Percentiles rank a stretch among this genome's conserved stretches.
Conservation (phyloP, 169 alveolate species). For the Plasmodium cynomolgi region DNA sequence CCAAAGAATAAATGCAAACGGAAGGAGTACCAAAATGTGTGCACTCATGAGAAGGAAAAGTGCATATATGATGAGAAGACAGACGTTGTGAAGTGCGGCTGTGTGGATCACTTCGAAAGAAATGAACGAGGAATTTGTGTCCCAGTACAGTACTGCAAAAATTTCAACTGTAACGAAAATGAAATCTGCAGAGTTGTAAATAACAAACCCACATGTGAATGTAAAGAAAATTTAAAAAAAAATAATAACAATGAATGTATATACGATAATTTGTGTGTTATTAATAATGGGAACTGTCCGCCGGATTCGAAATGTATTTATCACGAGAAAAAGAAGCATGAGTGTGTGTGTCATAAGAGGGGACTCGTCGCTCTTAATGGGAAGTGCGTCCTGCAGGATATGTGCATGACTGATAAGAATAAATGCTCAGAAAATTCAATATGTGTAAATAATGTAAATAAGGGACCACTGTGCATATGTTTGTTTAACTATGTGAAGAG, state of each 20-base stretch:
- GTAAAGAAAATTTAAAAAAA: conserved; percentile 32
- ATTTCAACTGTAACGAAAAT: conserved; percentile 11
- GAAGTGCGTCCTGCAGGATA: conserved; percentile 36
- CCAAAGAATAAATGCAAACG: conserved; percentile 59
- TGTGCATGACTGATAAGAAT: conserved; percentile 3
- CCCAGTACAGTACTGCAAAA: conserved; percentile 3
- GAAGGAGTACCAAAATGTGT: conserved; percentile 16
- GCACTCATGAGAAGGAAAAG: conserved; percentile 17
- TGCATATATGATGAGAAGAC: conserved; percentile 30
- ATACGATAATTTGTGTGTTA: conserved; percentile 9
- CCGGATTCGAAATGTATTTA: conserved; percentile 37
- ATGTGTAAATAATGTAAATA: conserved; percentile 42
- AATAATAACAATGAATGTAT: conserved; percentile 24
- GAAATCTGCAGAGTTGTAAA: conserved; percentile 21
- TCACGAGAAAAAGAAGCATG: conserved; percentile 24
- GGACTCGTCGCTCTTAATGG: conserved; percentile 17
- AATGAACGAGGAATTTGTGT: conserved; percentile 13
- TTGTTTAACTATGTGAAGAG: conserved; percentile 42
- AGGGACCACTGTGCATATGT: conserved; percentile 63
- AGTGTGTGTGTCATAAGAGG: conserved; percentile 48
- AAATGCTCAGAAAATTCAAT: conserved; percentile 59
- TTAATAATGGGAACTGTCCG: conserved; percentile 49
- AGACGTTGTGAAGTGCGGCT: conserved; percentile 18
- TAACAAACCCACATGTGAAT: conserved; percentile 18
- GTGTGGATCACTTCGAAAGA: neutral